Conservation (phyloP, 2,329 filamentous ascomycete genomes). For the Penicillium sclerotigenum region DNA sequence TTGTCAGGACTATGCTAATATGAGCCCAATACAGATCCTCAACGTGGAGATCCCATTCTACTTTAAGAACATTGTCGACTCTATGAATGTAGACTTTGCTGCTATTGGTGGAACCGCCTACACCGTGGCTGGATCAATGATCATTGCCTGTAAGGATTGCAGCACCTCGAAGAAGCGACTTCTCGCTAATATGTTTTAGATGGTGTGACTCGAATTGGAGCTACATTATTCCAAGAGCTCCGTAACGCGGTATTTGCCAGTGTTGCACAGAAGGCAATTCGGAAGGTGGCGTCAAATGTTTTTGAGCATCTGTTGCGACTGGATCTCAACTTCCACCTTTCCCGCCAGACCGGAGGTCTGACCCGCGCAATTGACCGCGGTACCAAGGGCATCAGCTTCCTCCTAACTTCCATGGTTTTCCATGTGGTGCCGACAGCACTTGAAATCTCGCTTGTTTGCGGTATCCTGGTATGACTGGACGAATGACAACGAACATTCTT, state of each 20-base stretch:
- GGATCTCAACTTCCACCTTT: constrained; percentile 90
- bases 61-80: constrained; percentile 96
- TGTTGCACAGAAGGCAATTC: constrained; percentile 94
- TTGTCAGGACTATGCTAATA: constrained; percentile 13
- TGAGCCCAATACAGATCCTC: constrained; percentile 55
- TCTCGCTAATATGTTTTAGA: constrained; percentile 46
- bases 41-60: constrained; percentile 99
- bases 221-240: constrained; percentile 86
- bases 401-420: constrained; percentile 97
- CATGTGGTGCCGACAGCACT: constrained; percentile 90
- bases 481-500: neutral
- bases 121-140: constrained; percentile 86
- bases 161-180: neutral
- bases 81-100: constrained; percentile 94
- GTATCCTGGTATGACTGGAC: constrained; percentile 63
- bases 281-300: constrained; percentile 84
- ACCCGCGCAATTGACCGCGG: constrained; percentile 93
- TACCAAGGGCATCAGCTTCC: constrained; percentile 96
- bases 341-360: constrained; percentile 89
- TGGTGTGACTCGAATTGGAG: constrained; percentile 80
- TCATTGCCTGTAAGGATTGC: constrained; percentile 68
- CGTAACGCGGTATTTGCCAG: constrained; percentile 96
- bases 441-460: constrained; percentile 93
- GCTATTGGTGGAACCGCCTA: constrained; percentile 82
- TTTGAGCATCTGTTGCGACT: constrained; percentile 85